These are phyloP conservation scores for Gastrodia elata DNA, from an alignment of 106 monocot species.

Conservation along the genomic window DNA sequence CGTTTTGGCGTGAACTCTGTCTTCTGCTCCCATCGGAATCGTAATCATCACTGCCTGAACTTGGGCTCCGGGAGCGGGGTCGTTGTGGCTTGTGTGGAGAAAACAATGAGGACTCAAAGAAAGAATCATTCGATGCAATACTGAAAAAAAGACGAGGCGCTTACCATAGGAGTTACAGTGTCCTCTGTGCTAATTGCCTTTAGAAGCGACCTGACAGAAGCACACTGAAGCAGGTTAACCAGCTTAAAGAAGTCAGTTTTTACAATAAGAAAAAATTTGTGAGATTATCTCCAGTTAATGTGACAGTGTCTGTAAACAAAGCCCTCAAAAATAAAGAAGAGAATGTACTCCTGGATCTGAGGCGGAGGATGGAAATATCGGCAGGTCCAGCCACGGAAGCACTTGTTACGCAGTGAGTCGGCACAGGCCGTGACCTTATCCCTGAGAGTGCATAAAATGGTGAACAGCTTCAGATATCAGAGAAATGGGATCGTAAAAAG, in stretches of 20 bases:
- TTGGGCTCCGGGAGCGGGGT: not conserved
- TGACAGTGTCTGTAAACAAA: not conserved
- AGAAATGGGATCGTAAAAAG: not conserved
- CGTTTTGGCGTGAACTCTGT: not conserved
- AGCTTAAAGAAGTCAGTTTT: not conserved
- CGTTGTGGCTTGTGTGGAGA: not conserved
- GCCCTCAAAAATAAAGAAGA: not conserved
- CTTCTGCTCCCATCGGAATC: not conserved
- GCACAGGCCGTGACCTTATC: conserved; percentile 33
- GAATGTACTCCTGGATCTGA: not conserved
- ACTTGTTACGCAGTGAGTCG: conserved; percentile 20
- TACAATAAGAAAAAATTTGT: not conserved
- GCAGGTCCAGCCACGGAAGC: conserved; percentile 21
- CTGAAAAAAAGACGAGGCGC: not conserved
- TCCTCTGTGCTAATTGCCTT: not conserved
- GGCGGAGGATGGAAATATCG: conserved; percentile 24
- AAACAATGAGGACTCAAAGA: not conserved
- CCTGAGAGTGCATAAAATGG: conserved; percentile 1
- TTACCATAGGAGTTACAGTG: not conserved
- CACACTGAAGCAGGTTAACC: not conserved
- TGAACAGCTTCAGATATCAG: not conserved
- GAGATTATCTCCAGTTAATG: too few species aligned
- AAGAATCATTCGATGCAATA: not conserved
- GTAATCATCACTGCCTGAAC: not conserved
- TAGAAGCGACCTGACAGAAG: not conserved